Evolutionary conservation across 108 stramenopile genomes (phyloP).

Genomic region (Cyclotella baltica): DNA sequence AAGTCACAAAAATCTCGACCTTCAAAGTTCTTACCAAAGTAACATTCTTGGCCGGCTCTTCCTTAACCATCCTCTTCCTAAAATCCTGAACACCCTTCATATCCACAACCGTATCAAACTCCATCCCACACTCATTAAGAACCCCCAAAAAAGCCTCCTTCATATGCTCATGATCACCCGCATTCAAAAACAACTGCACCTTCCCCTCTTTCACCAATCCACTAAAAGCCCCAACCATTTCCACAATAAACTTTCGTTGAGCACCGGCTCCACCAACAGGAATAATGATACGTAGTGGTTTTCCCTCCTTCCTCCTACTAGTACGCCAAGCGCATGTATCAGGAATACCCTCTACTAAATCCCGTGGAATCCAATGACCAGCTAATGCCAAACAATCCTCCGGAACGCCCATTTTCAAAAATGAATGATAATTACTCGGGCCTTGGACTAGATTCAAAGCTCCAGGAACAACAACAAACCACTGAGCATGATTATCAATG

Average conservation of each 20-base stretch:
- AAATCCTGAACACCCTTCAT: slow-evolving; percentile 75
- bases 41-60: slow-evolving; percentile 67
- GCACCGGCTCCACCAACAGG: slow-evolving; percentile 95
- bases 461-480: slow-evolving; percentile 90
- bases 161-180: slow-evolving; percentile 92
- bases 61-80: slow-evolving; percentile 61
- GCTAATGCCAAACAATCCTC: slow-evolving; percentile 64
- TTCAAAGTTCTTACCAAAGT: slow-evolving; percentile 54
- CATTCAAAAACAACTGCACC: slow-evolving; percentile 90
- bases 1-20: neutral
- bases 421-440: slow-evolving; percentile 88
- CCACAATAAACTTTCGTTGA: slow-evolving; percentile 85
- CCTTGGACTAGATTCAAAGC: slow-evolving; percentile 89
- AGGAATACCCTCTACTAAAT: slow-evolving; percentile 79
- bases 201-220: slow-evolving; percentile 69
- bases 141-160: slow-evolving; percentile 78
- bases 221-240: slow-evolving; percentile 67
- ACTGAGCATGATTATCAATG: slow-evolving; percentile 94
- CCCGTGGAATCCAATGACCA: slow-evolving; percentile 90
- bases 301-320: slow-evolving; percentile 58
- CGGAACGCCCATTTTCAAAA: slow-evolving; percentile 83
- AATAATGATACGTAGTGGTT: slow-evolving; percentile 82
- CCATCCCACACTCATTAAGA: slow-evolving; percentile 65
- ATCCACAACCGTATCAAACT: slow-evolving; percentile 68
- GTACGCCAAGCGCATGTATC: slow-evolving; percentile 74